Evolutionary conservation across 192 early-diverging fungal genomes (phyloP).

Genomic region (Backusella liffmaniae): DNA sequence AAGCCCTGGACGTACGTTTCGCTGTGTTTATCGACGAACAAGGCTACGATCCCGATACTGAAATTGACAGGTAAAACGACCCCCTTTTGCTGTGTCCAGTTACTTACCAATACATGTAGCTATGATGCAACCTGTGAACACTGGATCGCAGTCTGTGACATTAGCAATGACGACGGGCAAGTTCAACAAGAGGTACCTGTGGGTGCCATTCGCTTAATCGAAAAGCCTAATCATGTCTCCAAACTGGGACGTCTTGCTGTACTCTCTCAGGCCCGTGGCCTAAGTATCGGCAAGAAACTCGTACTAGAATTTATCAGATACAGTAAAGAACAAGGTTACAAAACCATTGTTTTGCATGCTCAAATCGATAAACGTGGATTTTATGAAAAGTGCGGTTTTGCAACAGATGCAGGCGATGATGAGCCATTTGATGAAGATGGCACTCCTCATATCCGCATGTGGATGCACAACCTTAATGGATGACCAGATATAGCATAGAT

Average conservation of each 20-base stretch:
- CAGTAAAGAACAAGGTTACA: not conserved
- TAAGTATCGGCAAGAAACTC: constrained; percentile 19
- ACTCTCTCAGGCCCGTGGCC: constrained; percentile 20
- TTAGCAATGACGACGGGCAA: not conserved
- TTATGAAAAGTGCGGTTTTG: constrained; percentile 28
- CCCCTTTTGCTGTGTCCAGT: not conserved
- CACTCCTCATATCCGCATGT: constrained; percentile 34
- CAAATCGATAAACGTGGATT: constrained; percentile 30
- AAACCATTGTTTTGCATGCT: constrained; percentile 18
- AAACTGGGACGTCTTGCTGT: constrained; percentile 35
- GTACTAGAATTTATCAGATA: constrained; percentile 21
- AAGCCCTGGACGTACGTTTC: constrained; percentile 5
- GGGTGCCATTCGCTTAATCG: constrained; percentile 26
- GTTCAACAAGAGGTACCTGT: constrained; percentile 15
- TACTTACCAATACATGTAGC: not conserved
- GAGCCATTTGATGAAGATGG: constrained; percentile 30
- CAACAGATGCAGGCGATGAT: constrained; percentile 27
- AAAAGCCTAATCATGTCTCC: constrained; percentile 10
- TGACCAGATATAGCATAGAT: not conserved
- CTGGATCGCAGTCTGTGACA: not conserved
- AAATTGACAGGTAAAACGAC: constrained; percentile 11
- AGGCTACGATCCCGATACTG: constrained; percentile 1
- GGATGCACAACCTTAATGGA: constrained; percentile 7
- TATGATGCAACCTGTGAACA: constrained; percentile 1
- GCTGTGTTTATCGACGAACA: constrained; percentile 22